Base-by-base conservation (phyloP, 371 early-diverging fungal species). In the Rhizopus delemar region DNA sequence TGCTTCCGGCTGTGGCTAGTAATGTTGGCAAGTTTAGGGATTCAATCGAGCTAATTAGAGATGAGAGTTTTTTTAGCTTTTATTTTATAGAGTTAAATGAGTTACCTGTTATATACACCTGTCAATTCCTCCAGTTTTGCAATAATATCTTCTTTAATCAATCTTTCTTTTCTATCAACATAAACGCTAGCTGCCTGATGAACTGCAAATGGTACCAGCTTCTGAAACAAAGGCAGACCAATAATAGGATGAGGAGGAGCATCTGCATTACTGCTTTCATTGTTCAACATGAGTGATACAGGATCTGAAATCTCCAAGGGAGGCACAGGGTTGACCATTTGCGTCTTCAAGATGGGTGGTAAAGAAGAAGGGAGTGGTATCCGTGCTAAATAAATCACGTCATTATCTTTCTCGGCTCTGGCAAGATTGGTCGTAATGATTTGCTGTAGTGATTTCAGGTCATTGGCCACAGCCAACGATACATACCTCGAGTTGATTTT, bases 131-230 rank as follows among this genome's bases (percentile, higher is more conserved):
- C 77, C 16, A 91, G 70, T 41, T 81, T 78, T 3, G 69, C 78
- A 7, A 84, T 62, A 54, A 91, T 83, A 34, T 86, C 84, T 41
- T 78, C 84, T 50, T 81, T 82, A n/a, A 93, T 82, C 28, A 89
- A 59, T 46, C 80, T 71, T n/a, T 94, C 92, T 59, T 89, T 91
- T 39, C 90, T 78, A 63, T 88, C 87, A 9, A 84, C 81, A 71
- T 95, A 95, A 7, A 91, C 81, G 53, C 91, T 90, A 4, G 88
- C 91, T 2, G 93, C 92, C 69, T 93, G 91, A 71, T 95, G 94
- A 5, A 94, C 90, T 4, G 90, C 90, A 75, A 92, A 90, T 3
- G 96, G 96, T 0, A 95, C 92, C 28, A 96, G 74, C 13, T 83
- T 83, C 41, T 84, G 81, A 62, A 96, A 95, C 54, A 95, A 69